These are phyloP conservation scores for Knufia petricola DNA, from an alignment of 2,329 filamentous ascomycete species.

Conservation along the genomic window DNA sequence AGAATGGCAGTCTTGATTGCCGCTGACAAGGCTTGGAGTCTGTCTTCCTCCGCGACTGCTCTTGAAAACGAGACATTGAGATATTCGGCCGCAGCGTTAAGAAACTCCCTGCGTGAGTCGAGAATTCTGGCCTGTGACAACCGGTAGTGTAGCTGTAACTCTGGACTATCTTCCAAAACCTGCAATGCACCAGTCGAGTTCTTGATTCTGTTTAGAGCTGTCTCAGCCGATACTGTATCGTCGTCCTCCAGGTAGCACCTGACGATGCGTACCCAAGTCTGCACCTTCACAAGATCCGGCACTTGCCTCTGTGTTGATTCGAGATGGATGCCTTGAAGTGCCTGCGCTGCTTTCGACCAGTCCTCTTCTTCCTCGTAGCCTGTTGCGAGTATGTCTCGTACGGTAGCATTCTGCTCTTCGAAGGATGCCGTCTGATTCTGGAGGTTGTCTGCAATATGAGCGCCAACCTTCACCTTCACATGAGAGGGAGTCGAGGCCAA, in stretches of 20 bases:
- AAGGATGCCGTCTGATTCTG: constrained; percentile 61
- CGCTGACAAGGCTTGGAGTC: constrained; percentile 71
- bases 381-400: constrained; percentile 72
- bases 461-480: constrained; percentile 65
- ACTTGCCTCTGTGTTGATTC: constrained; percentile 82
- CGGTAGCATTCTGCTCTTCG: constrained; percentile 70
- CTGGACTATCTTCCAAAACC: constrained; percentile 53
- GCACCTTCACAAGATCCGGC: constrained; percentile 69
- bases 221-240: constrained; percentile 74
- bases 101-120: constrained; percentile 80
- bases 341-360: constrained; percentile 65
- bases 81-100: constrained; percentile 80
- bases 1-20: constrained; percentile 88
- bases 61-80: constrained; percentile 72
- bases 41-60: constrained; percentile 75
- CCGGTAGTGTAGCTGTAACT: constrained; percentile 73
- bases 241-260: constrained; percentile 90
- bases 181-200: constrained; percentile 64
- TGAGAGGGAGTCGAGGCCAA: constrained; percentile 48
- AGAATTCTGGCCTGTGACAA: constrained; percentile 87
- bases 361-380: constrained; percentile 78
- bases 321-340: constrained; percentile 73
- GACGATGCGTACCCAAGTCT: constrained; percentile 87
- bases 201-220: constrained; percentile 89
- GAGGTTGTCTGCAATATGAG: constrained; percentile 60